A percentile compares a stretch with the other conserved stretches of the same genome.
Evolutionary conservation across 495 filamentous ascomycete species (phyloP).

Genomic region (Penicillium coprophilum): DNA sequence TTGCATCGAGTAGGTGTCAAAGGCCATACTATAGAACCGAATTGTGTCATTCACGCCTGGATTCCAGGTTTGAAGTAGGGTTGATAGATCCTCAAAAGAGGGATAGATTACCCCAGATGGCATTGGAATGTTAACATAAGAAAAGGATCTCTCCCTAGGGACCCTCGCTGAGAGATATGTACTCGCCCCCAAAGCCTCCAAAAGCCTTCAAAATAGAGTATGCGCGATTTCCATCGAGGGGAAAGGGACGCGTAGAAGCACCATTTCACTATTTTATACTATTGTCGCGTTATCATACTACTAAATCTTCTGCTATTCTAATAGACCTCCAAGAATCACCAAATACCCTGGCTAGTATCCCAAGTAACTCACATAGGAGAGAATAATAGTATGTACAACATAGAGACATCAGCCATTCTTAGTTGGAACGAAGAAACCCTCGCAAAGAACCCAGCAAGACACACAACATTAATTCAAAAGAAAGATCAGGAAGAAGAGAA

Average conservation of each 20-base stretch:
- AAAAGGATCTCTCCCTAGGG: background rate
- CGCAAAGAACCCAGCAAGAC: constrained; percentile 5
- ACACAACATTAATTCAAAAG: constrained; percentile 13
- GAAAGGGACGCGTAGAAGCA: constrained; percentile 6
- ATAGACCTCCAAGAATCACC: background rate
- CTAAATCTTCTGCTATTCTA: background rate
- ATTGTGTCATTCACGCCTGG: constrained; percentile 1
- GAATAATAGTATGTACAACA: no score
- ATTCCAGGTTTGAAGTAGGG: constrained; percentile 2
- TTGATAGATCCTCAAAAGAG: constrained; percentile 5
- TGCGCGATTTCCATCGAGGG: constrained; percentile 23
- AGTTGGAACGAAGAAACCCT: background rate
- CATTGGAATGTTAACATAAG: constrained; percentile 26
- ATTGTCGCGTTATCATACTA: background rate
- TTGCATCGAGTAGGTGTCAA: background rate
- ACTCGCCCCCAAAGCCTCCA: background rate
- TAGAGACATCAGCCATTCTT: constrained; percentile 11
- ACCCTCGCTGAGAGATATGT: constrained; percentile 1
- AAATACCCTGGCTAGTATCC: background rate
- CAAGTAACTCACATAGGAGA: constrained; percentile 3
- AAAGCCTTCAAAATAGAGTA: background rate
- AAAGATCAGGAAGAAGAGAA: constrained; percentile 16
- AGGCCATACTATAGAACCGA: background rate
- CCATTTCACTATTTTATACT: background rate
- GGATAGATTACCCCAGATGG: constrained; percentile 14